Evolutionary conservation across 108 stramenopile species (phyloP).

Genomic region (Nitzschia sp.): DNA sequence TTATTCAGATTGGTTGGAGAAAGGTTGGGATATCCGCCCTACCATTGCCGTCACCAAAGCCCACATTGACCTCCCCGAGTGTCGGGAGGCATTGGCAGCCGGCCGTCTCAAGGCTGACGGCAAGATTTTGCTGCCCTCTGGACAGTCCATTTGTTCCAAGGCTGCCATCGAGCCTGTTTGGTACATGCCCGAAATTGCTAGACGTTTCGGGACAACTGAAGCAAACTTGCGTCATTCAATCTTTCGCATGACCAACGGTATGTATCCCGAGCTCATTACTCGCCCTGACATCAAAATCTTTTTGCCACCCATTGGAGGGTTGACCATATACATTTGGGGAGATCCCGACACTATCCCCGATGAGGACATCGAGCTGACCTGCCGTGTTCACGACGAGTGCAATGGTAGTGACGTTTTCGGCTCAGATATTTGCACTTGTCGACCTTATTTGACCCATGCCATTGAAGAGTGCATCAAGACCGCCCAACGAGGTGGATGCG

Average conservation of each 20-base stretch:
- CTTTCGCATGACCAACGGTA: slow-evolving; percentile 97
- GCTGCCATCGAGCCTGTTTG: slow-evolving; percentile 99
- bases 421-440: slow-evolving; percentile 95
- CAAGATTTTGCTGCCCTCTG: slow-evolving; percentile 80
- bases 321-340: slow-evolving; percentile 99
- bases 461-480: slow-evolving; percentile 99
- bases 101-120: slow-evolving; percentile 92
- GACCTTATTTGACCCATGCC: slow-evolving; percentile 98
- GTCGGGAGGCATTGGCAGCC: slow-evolving; percentile 83
- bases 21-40: slow-evolving; percentile 98
- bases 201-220: slow-evolving; percentile 95
- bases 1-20: slow-evolving; percentile 87
- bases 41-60: slow-evolving; percentile 99
- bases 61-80: slow-evolving; percentile 97
- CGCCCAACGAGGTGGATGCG: slow-evolving; percentile 92
- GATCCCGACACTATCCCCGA: slow-evolving; percentile 96
- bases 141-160: slow-evolving; percentile 94
- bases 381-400: slow-evolving; percentile 98
- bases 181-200: slow-evolving; percentile 97
- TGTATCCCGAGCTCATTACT: slow-evolving; percentile 99
- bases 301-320: slow-evolving; percentile 98
- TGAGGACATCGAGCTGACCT: slow-evolving; percentile 95
- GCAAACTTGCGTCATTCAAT: slow-evolving; percentile 85
- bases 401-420: slow-evolving; percentile 99
- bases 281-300: slow-evolving; percentile 97